Conservation (phyloP, 768 basidiomycete species). For the Inosperma sp. region DNA sequence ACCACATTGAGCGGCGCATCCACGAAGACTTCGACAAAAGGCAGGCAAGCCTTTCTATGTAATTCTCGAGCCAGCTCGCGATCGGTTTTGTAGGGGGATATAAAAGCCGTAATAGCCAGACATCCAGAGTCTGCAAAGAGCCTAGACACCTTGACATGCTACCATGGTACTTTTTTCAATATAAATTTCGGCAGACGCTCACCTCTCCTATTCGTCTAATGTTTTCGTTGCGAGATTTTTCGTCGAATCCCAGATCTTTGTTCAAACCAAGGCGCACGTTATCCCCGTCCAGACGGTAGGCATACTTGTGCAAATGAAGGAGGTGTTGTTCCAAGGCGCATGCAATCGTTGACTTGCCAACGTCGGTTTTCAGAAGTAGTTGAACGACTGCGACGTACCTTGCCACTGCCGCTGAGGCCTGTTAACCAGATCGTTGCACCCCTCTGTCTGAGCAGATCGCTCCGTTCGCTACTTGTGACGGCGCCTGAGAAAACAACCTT, state of each 20-base stretch:
- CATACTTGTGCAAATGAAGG: conserved; percentile 76
- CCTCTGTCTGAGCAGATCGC: conserved; percentile 63
- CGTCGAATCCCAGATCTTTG: conserved; percentile 93
- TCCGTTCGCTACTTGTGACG: conserved; percentile 64
- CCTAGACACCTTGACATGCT: conserved; percentile 73
- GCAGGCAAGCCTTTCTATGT: conserved; percentile 66
- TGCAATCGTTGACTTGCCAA: conserved; percentile 83
- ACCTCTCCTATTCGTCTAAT: conserved; percentile 97
- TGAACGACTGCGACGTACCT: conserved; percentile 45
- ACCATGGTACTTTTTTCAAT: neutral
- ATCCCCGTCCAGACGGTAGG: conserved; percentile 94
- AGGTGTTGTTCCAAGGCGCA: conserved; percentile 96
- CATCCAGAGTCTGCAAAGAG: conserved; percentile 87
- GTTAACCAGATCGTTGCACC: conserved; percentile 97
- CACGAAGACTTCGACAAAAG: conserved; percentile 92
- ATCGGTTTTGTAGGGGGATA: conserved; percentile 94
- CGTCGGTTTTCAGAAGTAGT: neutral
- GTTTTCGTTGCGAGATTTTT: conserved; percentile 88
- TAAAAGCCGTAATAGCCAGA: conserved; percentile 91
- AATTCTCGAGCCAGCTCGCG: conserved; percentile 76
- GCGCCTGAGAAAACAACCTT: conserved; percentile 51
- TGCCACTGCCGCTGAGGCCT: conserved; percentile 91
- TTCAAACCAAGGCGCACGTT: conserved; percentile 94
- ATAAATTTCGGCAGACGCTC: conserved; percentile 13
- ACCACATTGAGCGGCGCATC: conserved; percentile 88